Evolutionary conservation across 2,329 filamentous ascomycete species (phyloP), one percentile per base, ranked within the genome.

Genomic region (Bipolaris oryzae): DNA sequence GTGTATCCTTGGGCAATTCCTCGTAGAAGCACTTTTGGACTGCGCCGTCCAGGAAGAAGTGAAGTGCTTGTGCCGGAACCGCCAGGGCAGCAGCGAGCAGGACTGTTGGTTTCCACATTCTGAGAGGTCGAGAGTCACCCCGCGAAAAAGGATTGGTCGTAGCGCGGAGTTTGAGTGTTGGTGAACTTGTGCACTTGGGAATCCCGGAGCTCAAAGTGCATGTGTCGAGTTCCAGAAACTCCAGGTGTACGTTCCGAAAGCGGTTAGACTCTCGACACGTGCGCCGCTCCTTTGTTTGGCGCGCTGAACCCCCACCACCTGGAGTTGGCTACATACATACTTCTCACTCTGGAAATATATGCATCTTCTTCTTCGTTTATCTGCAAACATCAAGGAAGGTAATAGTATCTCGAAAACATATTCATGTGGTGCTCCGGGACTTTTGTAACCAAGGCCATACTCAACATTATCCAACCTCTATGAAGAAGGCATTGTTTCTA

Each of bases 1-100:
- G 82, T 13, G 95, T 98, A 78, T 96, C 94, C 83, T 98, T 97
- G 65, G 95, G 93, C 57, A 99, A 85, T 79, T 98, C 94, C 81
- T 99, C 95, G 80, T 90, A 96, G 87, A 99, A 99, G 81, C 95
- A 99, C 81, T 96, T 97, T 67, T 91, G 89, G 64, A 86, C 81
- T 47, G 85, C 85, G 71, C 90, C 91, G 76, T 98, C 92, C 77
- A 98, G 88, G 82, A 90, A 98, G 84, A 99, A 96, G 87, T 96
- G 94, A 57, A 99, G 85, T 54, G 93, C 92, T 75, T 92, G 89
- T 61, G 89, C 87, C 58, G 87, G 87, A 34, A 83, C 73, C 44
- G 84, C 75, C 58, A 83, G 74, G 67, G 79, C 78, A 77, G 93
- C 81, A 60, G 89, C 82, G 72, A 92, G 82, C 65, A 91, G 78